These are phyloP conservation scores for Nicotiana tabacum DNA, from an alignment of 257 asterid genomes.

Conservation along the genomic window DNA sequence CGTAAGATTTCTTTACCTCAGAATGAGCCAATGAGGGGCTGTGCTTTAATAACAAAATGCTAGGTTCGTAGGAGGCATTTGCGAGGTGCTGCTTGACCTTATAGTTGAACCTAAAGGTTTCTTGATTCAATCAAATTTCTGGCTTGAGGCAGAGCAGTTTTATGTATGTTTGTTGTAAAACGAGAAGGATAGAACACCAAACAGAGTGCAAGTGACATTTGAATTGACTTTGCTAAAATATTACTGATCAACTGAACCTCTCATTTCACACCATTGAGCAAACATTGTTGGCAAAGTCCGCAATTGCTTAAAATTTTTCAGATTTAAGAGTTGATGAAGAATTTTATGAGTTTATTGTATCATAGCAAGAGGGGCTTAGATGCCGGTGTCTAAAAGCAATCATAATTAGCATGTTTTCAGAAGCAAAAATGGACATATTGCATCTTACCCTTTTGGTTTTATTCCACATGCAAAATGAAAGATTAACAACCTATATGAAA, in stretches of 20 bases:
- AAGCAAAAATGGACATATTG: neutral
- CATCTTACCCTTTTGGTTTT: neutral
- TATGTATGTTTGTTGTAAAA: neutral
- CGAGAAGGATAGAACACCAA: neutral
- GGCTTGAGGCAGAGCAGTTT: neutral
- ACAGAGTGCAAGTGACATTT: neutral
- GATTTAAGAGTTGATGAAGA: neutral
- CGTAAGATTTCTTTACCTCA: neutral
- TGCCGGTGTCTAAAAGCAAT: neutral
- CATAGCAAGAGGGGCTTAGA: neutral
- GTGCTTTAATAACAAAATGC: neutral
- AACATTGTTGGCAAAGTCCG: neutral
- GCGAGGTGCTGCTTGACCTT: neutral
- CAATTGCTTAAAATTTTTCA: neutral
- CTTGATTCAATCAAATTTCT: neutral
- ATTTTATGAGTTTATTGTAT: neutral
- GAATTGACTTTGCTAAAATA: neutral
- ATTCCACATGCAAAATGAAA: neutral
- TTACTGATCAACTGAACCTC: constrained; percentile 3
- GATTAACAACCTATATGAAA: neutral
- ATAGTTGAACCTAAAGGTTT: neutral
- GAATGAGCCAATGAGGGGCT: neutral
- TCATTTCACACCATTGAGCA: neutral
- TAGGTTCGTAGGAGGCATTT: neutral
- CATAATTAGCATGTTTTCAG: neutral